phyloP scores from a whole-genome alignment of 2,329 filamentous ascomycete species.

The Dothistroma septosporum region DNA sequence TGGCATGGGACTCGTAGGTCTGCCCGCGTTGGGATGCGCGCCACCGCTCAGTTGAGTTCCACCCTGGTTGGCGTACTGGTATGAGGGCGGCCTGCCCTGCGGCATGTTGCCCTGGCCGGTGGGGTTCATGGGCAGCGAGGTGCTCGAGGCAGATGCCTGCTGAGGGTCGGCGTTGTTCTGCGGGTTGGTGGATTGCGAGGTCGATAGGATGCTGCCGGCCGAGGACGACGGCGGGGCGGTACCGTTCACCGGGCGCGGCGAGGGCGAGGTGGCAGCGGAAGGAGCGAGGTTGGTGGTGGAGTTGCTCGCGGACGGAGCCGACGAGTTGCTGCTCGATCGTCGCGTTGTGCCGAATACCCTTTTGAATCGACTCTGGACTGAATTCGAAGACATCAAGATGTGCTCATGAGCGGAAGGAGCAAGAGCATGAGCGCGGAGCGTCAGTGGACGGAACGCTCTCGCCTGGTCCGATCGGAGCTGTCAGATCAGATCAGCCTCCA shows the following conservation, averaged over 20 bases:
- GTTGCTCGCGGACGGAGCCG: constrained; percentile 54
- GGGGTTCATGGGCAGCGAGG: constrained; percentile 54
- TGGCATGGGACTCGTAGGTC: constrained; percentile 45
- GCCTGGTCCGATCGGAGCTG: not conserved
- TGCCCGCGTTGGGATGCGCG: constrained; percentile 42
- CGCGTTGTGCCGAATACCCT: constrained; percentile 78
- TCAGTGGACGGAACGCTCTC: not conserved
- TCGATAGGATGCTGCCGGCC: constrained; percentile 51
- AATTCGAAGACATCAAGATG: constrained; percentile 46
- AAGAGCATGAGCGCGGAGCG: not conserved
- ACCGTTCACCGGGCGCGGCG: constrained; percentile 28
- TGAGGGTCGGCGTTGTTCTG: constrained; percentile 30
- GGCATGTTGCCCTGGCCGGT: constrained; percentile 37
- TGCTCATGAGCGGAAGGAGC: constrained; percentile 49
- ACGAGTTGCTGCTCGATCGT: constrained; percentile 52
- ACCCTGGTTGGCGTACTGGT: constrained; percentile 51
- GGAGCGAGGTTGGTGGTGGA: constrained; percentile 38
- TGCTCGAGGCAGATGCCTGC: constrained; percentile 43
- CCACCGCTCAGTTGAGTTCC: constrained; percentile 37
- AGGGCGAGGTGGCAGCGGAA: constrained; percentile 24
- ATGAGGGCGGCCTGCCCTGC: constrained; percentile 60
- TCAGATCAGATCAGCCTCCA: constrained; percentile 5
- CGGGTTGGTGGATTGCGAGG: constrained; percentile 36
- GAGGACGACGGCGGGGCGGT: constrained; percentile 35
- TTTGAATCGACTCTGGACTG: constrained; percentile 72